phyloP scores from a whole-genome alignment of 2,329 filamentous ascomycete genomes.

The Calonectria fujianensis region DNA sequence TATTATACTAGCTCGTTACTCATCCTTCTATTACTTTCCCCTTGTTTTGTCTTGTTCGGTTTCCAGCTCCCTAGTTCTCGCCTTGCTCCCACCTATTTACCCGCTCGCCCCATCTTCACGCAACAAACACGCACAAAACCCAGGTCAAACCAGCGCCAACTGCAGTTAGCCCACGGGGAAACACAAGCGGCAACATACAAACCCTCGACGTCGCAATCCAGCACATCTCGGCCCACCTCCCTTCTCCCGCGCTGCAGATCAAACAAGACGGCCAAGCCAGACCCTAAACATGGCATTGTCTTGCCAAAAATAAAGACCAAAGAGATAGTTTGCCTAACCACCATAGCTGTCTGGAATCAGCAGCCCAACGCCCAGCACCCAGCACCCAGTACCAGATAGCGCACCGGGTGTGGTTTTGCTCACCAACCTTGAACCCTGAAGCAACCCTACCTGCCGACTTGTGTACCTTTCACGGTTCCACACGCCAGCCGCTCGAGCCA shows the following conservation, averaged over 20 bases:
- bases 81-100: slow-evolving; percentile 2
- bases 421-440: slow-evolving; percentile 40
- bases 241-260: slow-evolving; percentile 25
- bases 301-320: slow-evolving; percentile 18
- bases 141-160: slow-evolving; percentile 4
- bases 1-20: not conserved
- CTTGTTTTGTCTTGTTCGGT: not conserved
- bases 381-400: slow-evolving; percentile 8
- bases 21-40: not conserved
- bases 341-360: slow-evolving; percentile 1
- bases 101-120: not conserved
- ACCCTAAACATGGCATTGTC: not conserved
- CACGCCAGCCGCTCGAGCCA: slow-evolving; percentile 31
- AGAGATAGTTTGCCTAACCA: slow-evolving; percentile 10
- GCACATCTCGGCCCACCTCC: slow-evolving; percentile 27
- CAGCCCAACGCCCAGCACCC: not conserved
- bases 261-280: slow-evolving; percentile 17
- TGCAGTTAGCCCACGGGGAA: slow-evolving; percentile 32
- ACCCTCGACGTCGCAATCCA: slow-evolving; percentile 27
- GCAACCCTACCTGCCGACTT: slow-evolving; percentile 31
- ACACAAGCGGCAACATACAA: slow-evolving; percentile 17
- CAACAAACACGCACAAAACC: slow-evolving; percentile 23
- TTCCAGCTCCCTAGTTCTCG: not conserved
- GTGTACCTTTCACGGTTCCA: slow-evolving; percentile 18
- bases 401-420: slow-evolving; percentile 23